Evolutionary conservation across 106 monocot genomes (phyloP).

Genomic region (Xerophyta viscosa): DNA sequence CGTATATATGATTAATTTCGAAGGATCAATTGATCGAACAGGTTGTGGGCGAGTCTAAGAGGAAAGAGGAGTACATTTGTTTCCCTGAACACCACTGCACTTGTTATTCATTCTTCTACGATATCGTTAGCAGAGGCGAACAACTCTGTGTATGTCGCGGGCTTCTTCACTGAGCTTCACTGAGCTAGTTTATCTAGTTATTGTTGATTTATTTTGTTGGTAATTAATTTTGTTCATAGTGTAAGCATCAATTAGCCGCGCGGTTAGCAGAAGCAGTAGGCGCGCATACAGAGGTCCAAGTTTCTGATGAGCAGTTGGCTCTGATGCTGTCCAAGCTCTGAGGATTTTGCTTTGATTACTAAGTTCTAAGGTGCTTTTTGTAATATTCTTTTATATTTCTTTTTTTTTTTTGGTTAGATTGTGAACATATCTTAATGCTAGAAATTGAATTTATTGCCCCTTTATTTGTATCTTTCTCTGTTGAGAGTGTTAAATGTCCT

Average conservation of each 20-base stretch:
- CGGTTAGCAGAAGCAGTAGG: constrained; percentile 76
- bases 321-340: constrained; percentile 67
- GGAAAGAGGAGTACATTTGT: constrained; percentile 87
- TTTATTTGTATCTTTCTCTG: too few relatives aligned
- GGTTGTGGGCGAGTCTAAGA: constrained; percentile 85
- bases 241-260: constrained; percentile 95
- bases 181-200: background rate
- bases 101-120: constrained; percentile 93
- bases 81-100: constrained; percentile 85
- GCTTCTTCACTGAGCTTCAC: background rate
- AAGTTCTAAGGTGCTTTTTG: too few relatives aligned
- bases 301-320: constrained; percentile 76
- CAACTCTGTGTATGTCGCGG: constrained; percentile 56
- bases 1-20: background rate
- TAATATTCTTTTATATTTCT: too few relatives aligned
- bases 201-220: background rate
- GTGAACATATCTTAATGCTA: too few relatives aligned
- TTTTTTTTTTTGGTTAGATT: too few relatives aligned
- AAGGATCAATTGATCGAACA: background rate
- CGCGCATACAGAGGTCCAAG: constrained; percentile 34
- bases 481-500: too few relatives aligned
- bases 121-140: constrained; percentile 75
- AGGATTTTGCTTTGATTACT: background rate
- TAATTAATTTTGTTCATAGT: constrained; percentile 26
- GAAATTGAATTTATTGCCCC: too few relatives aligned